A percentile compares a stretch with the other conserved stretches of the same genome.
Conservation (phyloP, 768 basidiomycete species). For the Hygrocybe coccinea region DNA sequence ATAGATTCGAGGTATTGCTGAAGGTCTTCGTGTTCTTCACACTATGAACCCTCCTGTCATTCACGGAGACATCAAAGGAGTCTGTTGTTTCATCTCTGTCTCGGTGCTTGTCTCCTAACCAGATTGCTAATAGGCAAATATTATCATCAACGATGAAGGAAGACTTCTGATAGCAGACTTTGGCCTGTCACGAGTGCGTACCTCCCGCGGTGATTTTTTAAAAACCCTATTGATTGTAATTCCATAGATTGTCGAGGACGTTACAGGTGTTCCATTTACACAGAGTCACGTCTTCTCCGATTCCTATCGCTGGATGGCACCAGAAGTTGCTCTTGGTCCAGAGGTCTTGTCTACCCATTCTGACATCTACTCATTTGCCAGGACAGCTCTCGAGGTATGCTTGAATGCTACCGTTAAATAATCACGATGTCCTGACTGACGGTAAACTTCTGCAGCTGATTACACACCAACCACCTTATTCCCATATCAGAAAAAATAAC, state of each 20-base stretch:
- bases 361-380: slow-evolving; percentile 53
- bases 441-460: slow-evolving; percentile 35
- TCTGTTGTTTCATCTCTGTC: slow-evolving; percentile 20
- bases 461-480: slow-evolving; percentile 51
- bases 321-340: slow-evolving; percentile 48
- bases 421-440: not conserved
- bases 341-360: slow-evolving; percentile 44
- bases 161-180: slow-evolving; percentile 54
- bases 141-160: slow-evolving; percentile 42
- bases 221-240: not conserved
- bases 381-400: slow-evolving; percentile 54
- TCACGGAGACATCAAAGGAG: slow-evolving; percentile 53
- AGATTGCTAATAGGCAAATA: slow-evolving; percentile 37
- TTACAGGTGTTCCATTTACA: slow-evolving; percentile 53
- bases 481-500: slow-evolving; percentile 45
- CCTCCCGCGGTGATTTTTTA: not conserved
- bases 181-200: slow-evolving; percentile 46
- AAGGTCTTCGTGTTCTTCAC: slow-evolving; percentile 47
- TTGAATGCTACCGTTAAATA: not conserved
- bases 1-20: slow-evolving; percentile 44
- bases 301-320: slow-evolving; percentile 51
- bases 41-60: slow-evolving; percentile 45
- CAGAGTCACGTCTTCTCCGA: slow-evolving; percentile 46
- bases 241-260: slow-evolving; percentile 49
- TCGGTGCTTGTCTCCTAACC: not conserved